Base-by-base conservation (phyloP, 1,284 basidiomycete genomes). In the Tilletia setariae region DNA sequence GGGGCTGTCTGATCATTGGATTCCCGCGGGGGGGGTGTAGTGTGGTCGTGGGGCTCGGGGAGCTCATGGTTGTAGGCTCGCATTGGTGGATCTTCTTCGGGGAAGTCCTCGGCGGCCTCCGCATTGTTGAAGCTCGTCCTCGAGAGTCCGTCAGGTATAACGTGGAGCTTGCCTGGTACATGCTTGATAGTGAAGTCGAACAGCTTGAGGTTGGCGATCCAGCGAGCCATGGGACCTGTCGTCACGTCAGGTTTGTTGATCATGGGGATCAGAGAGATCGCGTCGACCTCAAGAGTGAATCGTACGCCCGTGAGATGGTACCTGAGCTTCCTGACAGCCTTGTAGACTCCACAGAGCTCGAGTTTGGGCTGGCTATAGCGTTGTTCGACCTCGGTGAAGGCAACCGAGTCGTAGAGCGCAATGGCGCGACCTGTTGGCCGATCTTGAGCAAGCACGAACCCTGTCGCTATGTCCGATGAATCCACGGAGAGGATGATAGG, bases 251-350 rank as follows among this genome's bases (percentile, higher is more conserved):
- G 85, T 21, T 85, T 84, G 49, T 83, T 80, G 2, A 86, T 73
- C 85, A 86, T 86, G 0, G 84, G 85, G 42, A 84, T 81, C 49
- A 86, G 83, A 66, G 84, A 85, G 7, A 76, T 72, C 0, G 84
- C 84, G 65, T 86, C 84, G 0, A 84, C 79, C 67, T 86, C 84
- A 0, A 86, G 77, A 1, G 77, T 61, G 0, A 86, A 74, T 6
- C 84, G 66, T 0, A 84, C 65, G 0, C 85, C 84, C 15, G 85
- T 78, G 2, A 86, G 68, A 35, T 81, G 83, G 1, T 80, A 56
- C 0, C 71, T 68, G 23, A 72, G 68, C 0, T 74, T 72, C 3
- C 75, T 70, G 1, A 86, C 72, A 0, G 83, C 78, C 0, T 81
- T 73, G 67, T 82, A 85, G 0, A 85, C 71, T 0, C 84, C 83